Percentiles rank a stretch among this genome's conserved stretches.
phyloP scores from a whole-genome alignment of 2,329 filamentous ascomycete species.

The Talaromyces sp. region DNA sequence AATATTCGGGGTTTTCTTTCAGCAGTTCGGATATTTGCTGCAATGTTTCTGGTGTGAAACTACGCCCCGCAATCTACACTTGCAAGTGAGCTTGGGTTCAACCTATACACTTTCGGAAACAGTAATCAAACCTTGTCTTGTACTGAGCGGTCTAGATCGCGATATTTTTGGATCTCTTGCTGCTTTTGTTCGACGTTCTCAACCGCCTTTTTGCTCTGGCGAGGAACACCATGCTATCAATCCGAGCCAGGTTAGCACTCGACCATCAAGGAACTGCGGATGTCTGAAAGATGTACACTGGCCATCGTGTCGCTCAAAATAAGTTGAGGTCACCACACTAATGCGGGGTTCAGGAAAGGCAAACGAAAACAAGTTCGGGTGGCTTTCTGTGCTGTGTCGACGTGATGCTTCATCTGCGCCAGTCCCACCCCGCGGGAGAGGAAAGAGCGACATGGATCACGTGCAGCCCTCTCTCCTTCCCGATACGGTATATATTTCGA shows the following conservation, averaged over 20 bases:
- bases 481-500: conserved; percentile 1
- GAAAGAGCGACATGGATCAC: conserved; percentile 4
- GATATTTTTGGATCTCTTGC: conserved; percentile 71
- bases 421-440: not conserved
- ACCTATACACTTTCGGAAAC: conserved; percentile 1
- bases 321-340: not conserved
- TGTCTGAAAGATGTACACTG: conserved; percentile 14
- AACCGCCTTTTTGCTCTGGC: conserved; percentile 61
- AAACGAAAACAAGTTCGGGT: not conserved
- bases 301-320: conserved; percentile 7
- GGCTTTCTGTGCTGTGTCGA: not conserved
- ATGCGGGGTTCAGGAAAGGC: too few relatives aligned
- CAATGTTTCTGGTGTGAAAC: conserved; percentile 39
- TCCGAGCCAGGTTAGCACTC: conserved; percentile 17
- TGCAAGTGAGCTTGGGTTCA: not conserved
- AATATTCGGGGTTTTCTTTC: conserved; percentile 44
- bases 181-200: conserved; percentile 67
- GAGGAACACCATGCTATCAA: conserved; percentile 75
- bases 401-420: not conserved
- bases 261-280: not conserved
- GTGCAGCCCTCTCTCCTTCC: conserved; percentile 10
- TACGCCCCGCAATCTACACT: conserved; percentile 31
- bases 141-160: conserved; percentile 63
- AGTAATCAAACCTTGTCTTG: conserved; percentile 53
- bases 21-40: conserved; percentile 40